These are phyloP conservation scores for Pseudotsuga menziesii DNA, from an alignment of 75 land plant species.

Conservation along the genomic window DNA sequence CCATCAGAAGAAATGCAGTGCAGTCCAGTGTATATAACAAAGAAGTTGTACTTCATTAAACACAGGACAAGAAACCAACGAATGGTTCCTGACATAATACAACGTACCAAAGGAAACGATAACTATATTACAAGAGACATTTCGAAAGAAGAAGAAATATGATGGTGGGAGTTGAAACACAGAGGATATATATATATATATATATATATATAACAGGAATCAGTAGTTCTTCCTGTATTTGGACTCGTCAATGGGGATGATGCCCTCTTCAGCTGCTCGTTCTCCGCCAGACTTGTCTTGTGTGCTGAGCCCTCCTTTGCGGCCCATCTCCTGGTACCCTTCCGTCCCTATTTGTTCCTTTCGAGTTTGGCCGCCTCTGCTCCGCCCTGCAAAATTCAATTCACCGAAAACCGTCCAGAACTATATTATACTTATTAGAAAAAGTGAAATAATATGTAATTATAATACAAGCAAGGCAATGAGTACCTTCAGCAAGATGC, in stretches of 20 bases:
- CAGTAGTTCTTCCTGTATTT: conserved; percentile 35
- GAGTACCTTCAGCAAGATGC: conserved; percentile 74
- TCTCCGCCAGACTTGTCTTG: conserved; percentile 50
- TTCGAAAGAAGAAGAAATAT: too few relatives aligned
- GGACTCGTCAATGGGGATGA: conserved; percentile 70
- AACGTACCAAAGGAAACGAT: too few relatives aligned
- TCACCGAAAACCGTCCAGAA: conserved; percentile 40
- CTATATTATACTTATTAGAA: conserved; percentile 58
- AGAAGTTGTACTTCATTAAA: too few relatives aligned
- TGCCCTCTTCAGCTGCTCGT: conserved; percentile 46
- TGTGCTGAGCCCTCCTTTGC: conserved; percentile 29
- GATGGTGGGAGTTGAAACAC: too few relatives aligned
- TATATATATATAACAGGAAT: too few relatives aligned
- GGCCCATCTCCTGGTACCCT: conserved; percentile 71
- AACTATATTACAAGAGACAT: too few relatives aligned
- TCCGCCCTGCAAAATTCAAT: conserved; percentile 26
- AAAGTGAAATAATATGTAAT: too few relatives aligned
- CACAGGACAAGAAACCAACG: too few relatives aligned
- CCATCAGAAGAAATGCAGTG: too few relatives aligned
- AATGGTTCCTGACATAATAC: too few relatives aligned
- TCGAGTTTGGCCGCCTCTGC: conserved; percentile 52
- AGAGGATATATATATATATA: too few relatives aligned
- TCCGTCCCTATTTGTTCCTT: conserved; percentile 47
- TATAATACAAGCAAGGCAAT: conserved; percentile 44
- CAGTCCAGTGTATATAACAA: too few relatives aligned